These are phyloP conservation scores for Saccharomycopsis vini DNA, from an alignment of 805 yeast species.

Conservation along the genomic window DNA sequence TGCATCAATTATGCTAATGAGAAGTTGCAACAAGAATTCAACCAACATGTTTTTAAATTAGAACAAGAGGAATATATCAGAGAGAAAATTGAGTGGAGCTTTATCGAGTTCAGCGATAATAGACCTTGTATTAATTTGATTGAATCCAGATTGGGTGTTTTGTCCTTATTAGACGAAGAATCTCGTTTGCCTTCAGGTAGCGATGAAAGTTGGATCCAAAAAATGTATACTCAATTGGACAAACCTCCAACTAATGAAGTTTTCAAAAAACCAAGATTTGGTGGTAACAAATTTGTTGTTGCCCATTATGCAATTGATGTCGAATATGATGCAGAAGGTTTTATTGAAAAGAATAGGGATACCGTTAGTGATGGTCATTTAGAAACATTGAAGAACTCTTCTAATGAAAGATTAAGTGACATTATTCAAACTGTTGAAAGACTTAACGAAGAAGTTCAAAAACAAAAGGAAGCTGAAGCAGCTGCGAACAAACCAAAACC, in stretches of 20 bases:
- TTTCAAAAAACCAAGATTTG: conserved; percentile 90
- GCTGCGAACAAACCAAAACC: conserved; percentile 26
- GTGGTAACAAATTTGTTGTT: conserved; percentile 82
- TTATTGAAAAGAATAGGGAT: conserved; percentile 94
- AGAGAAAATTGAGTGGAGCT: conserved; percentile 94
- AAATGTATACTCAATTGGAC: conserved; percentile 77
- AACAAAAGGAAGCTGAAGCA: conserved; percentile 25
- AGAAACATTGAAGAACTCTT: conserved; percentile 66
- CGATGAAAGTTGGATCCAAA: conserved; percentile 86
- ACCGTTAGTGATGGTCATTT: conserved; percentile 94
- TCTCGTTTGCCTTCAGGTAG: conserved; percentile 89
- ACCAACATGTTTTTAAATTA: conserved; percentile 92
- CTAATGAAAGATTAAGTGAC: conserved; percentile 54
- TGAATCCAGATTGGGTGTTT: conserved; percentile 80
- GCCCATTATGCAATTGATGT: conserved; percentile 94
- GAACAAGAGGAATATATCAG: conserved; percentile 92
- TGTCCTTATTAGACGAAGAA: conserved; percentile 88
- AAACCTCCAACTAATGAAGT: conserved; percentile 67
- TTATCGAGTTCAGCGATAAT: conserved; percentile 90
- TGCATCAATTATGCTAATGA: conserved; percentile 97
- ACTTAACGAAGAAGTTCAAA: conserved; percentile 41
- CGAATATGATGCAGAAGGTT: conserved; percentile 84
- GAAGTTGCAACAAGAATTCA: conserved; percentile 94
- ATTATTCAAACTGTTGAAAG: conserved; percentile 59
- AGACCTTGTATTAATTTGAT: conserved; percentile 93